These are phyloP conservation scores for Penicillium capsulatum DNA, from an alignment of 2,329 filamentous ascomycete genomes.

Conservation along the genomic window DNA sequence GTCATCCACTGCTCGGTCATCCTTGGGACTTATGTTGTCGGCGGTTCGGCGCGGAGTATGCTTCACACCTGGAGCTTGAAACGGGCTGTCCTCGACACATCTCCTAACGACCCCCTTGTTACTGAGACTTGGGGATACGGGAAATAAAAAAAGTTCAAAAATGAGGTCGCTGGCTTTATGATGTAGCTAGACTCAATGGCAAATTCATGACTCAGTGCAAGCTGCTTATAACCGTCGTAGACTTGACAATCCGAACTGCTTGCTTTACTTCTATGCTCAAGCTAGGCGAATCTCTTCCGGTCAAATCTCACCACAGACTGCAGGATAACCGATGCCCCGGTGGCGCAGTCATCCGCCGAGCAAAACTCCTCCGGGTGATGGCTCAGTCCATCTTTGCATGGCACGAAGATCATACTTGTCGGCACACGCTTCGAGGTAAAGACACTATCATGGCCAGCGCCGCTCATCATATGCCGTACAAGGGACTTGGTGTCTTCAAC, in stretches of 20 bases:
- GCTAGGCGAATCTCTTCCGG: constrained; percentile 39
- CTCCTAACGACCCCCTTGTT: constrained; percentile 14
- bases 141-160: constrained; percentile 25
- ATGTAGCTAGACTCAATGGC: constrained; percentile 33
- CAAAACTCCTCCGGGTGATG: constrained; percentile 63
- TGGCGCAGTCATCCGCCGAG: constrained; percentile 56
- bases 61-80: constrained; percentile 18
- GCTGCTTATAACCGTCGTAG: neutral
- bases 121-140: constrained; percentile 22
- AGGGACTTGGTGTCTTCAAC: constrained; percentile 39
- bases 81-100: constrained; percentile 25
- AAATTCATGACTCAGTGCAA: constrained; percentile 28
- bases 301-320: constrained; percentile 36
- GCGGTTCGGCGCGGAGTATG: constrained; percentile 29
- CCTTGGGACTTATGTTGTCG: constrained; percentile 28
- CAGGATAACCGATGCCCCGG: constrained; percentile 47
- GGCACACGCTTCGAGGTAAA: constrained; percentile 57
- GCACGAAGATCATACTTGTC: constrained; percentile 65
- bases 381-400: constrained; percentile 59
- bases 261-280: neutral
- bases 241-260: neutral
- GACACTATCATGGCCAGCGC: constrained; percentile 64
- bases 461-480: constrained; percentile 54
- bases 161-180: constrained; percentile 24
- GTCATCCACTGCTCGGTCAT: constrained; percentile 31